Conservation (phyloP, 2,329 filamentous ascomycete genomes). For the Diplodia scrobiculata region DNA sequence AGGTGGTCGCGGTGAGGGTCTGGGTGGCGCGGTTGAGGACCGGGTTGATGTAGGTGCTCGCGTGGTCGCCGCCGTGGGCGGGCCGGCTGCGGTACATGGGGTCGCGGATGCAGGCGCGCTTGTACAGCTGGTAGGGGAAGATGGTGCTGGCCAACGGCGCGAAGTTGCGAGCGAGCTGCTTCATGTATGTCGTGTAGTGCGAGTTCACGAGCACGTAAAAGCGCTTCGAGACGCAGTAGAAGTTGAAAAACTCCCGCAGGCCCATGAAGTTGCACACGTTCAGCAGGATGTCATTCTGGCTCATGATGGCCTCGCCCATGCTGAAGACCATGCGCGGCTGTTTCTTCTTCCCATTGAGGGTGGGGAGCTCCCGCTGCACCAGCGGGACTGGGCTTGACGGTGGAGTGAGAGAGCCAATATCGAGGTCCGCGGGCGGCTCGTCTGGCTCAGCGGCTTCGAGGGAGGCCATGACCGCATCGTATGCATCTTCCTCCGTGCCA, state of each 20-base stretch:
- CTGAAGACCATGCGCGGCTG: constrained; percentile 35
- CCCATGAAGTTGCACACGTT: constrained; percentile 39
- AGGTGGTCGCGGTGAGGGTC: constrained; percentile 12
- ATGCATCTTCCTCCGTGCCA: not conserved
- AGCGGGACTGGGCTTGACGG: not conserved
- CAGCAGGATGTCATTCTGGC: constrained; percentile 44
- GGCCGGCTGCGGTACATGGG: constrained; percentile 53
- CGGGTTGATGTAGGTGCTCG: not conserved
- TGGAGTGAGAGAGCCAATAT: not conserved
- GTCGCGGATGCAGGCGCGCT: constrained; percentile 60
- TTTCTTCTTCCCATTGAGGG: not conserved
- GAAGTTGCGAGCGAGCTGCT: constrained; percentile 58
- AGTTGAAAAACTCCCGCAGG: constrained; percentile 34
- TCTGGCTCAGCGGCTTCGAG: not conserved
- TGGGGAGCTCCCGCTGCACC: not conserved
- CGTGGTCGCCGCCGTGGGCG: constrained; percentile 25
- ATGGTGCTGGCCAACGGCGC: constrained; percentile 59
- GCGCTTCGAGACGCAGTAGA: constrained; percentile 46
- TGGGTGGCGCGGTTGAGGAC: constrained; percentile 27
- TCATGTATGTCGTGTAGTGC: constrained; percentile 58
- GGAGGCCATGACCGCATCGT: constrained; percentile 3
- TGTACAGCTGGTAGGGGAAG: constrained; percentile 65
- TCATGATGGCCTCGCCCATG: constrained; percentile 42
- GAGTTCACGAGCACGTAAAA: constrained; percentile 44
- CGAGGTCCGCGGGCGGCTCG: not conserved